A percentile compares a stretch with the other conserved stretches of the same genome.
phyloP scores from a whole-genome alignment of 768 basidiomycete species.

The Naganishia kalamii region DNA sequence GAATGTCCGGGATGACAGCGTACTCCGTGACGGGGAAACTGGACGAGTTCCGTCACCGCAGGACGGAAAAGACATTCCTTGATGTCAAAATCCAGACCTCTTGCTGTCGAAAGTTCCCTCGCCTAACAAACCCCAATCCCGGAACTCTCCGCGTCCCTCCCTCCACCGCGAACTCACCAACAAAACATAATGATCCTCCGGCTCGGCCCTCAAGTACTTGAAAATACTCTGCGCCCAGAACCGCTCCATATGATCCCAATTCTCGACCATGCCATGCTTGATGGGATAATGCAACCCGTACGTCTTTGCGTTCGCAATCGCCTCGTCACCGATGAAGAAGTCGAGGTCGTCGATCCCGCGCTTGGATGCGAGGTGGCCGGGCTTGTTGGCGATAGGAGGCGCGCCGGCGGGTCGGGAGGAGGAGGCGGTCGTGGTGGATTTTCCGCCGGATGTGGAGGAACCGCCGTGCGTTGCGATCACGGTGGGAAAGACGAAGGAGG shows the following conservation, averaged over 20 bases:
- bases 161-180: slow-evolving; percentile 56
- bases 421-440: slow-evolving; percentile 19
- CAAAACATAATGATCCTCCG: slow-evolving; percentile 97
- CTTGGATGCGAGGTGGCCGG: slow-evolving; percentile 88
- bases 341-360: slow-evolving; percentile 97
- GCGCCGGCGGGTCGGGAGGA: slow-evolving; percentile 47
- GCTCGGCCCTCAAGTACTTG: slow-evolving; percentile 96
- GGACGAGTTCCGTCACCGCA: no score
- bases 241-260: slow-evolving; percentile 81
- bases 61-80: no score
- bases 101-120: no score
- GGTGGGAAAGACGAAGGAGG: slow-evolving; percentile 98
- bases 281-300: slow-evolving; percentile 96
- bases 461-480: slow-evolving; percentile 82
- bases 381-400: slow-evolving; percentile 67
- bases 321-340: slow-evolving; percentile 99
- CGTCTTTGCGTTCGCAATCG: slow-evolving; percentile 89
- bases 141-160: background rate
- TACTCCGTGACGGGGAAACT: no score
- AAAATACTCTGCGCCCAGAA: slow-evolving; percentile 99
- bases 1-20: no score
- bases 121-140: no score
- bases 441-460: slow-evolving; percentile 49
- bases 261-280: slow-evolving; percentile 93
- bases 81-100: no score